Conservation (phyloP, 2,329 filamentous ascomycete species). For the Botryotinia calthae region DNA sequence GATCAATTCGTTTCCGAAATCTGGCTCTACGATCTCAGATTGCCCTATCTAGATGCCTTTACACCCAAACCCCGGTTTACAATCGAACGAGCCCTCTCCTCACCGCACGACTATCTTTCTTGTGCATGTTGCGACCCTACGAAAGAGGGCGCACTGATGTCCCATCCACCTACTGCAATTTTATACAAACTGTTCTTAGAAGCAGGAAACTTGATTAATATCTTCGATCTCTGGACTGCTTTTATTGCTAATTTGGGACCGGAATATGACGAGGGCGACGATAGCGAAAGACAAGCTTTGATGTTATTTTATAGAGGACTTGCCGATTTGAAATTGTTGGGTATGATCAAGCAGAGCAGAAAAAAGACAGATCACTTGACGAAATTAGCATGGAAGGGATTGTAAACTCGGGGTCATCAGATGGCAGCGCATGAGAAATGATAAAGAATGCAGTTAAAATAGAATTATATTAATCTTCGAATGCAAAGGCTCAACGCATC, state of each 20-base stretch:
- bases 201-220: constrained; percentile 73
- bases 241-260: constrained; percentile 60
- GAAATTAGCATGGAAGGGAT: constrained; percentile 78
- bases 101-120: constrained; percentile 74
- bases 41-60: constrained; percentile 71
- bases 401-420: constrained; percentile 44
- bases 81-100: constrained; percentile 67
- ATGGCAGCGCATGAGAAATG: not conserved
- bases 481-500: not conserved
- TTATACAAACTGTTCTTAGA: constrained; percentile 79
- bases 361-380: constrained; percentile 91
- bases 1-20: constrained; percentile 65
- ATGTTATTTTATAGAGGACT: constrained; percentile 82
- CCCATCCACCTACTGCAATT: constrained; percentile 68
- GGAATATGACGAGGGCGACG: constrained; percentile 37
- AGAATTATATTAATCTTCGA: not conserved
- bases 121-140: constrained; percentile 64
- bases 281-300: constrained; percentile 56
- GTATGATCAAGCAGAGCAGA: constrained; percentile 83
- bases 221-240: constrained; percentile 75
- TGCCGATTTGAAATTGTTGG: constrained; percentile 80
- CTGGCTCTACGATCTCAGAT: constrained; percentile 71
- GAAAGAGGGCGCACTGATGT: constrained; percentile 52
- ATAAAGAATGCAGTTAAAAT: not conserved
- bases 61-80: constrained; percentile 68